Percentiles rank a stretch among this genome's conserved stretches.
Conservation (phyloP, 371 early-diverging fungal genomes). For the Apophysomyces ossiformis region DNA sequence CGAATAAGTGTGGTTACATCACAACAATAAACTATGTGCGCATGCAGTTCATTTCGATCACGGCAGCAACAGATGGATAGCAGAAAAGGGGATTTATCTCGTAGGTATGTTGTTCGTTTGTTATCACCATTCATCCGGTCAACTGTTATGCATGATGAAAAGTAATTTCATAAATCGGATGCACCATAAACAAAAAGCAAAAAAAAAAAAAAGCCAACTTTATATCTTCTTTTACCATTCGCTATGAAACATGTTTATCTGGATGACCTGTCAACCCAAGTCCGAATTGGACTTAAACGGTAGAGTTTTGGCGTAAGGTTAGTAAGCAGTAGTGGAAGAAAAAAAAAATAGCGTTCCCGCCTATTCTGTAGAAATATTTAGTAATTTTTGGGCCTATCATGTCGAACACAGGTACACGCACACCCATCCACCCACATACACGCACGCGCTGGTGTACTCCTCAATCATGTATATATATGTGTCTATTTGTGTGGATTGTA, state of each 20-base stretch:
- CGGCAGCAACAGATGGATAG: background rate
- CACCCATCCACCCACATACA: too few species aligned
- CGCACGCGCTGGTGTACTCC: background rate
- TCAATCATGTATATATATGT: background rate
- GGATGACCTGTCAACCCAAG: background rate
- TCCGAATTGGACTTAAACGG: background rate
- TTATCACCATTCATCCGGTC: too few species aligned
- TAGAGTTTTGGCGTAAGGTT: conserved; percentile 1
- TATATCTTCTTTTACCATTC: too few species aligned
- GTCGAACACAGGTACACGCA: too few species aligned
- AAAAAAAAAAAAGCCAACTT: too few species aligned
- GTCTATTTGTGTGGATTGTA: too few species aligned
- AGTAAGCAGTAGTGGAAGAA: conserved; percentile 9
- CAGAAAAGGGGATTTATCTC: background rate
- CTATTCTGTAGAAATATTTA: background rate
- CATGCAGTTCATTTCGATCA: conserved; percentile 3
- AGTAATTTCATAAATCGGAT: too few species aligned
- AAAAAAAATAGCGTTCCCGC: conserved; percentile 1
- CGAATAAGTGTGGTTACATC: background rate
- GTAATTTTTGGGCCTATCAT: too few species aligned
- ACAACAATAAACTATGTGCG: conserved; percentile 3
- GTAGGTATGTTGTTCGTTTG: too few species aligned
- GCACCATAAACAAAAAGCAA: too few species aligned
- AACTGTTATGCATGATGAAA: too few species aligned
- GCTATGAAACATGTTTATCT: background rate